Base-by-base conservation (phyloP, 164 flowering plant genomes). In the Chloranthus sessilifolius region DNA sequence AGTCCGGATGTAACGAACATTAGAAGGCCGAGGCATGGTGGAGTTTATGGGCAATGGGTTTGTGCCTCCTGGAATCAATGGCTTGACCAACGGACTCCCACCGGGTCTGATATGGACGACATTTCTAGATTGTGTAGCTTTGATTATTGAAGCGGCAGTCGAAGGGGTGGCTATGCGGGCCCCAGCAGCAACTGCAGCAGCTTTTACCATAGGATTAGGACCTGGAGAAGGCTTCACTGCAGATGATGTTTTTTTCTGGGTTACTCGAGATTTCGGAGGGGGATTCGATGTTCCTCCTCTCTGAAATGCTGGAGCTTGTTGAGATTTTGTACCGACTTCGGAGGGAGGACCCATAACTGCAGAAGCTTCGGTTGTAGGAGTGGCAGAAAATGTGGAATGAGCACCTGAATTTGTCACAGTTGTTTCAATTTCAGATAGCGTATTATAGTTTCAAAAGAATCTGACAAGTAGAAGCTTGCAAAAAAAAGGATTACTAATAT, bases 151-250 rank as follows among this genome's bases (percentile, higher is more conserved):
- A 25, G 81, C 80, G 17, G 90, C 97, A 56, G 77, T 81, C 25
- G 78, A 66, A 5, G 78, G 72, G 10, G 79, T 68, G 28, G 76
- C 88, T 48, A 89, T 83, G 15, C 95, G 82, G 8, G 96, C 91
- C 28, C 97, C 97, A 29, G 96, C 89, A 65, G 99, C 99, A 50
- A 88, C 84, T 34, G 99, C 95, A 59, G 86, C 74, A 35, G 86
- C 92, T 72, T 79, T 72, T 48, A 85, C 59, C 62, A 71, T 55
- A 19, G 75, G 65, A 54, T 74, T 73, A 19, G 82, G 52, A 34
- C 59, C 53, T 20, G 59, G 40, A 38, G 47, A 11, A 55, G 71
- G 24, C 49, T 69, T 72, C n/a, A 47, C 36, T 17, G 66, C 49
- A n/a, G 55, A 17, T 31, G 66, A 9, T 41, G 55, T 31, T 68